Evolutionary conservation across 106 monocot species (phyloP).

Genomic region (Dendrobium chrysotoxum): DNA sequence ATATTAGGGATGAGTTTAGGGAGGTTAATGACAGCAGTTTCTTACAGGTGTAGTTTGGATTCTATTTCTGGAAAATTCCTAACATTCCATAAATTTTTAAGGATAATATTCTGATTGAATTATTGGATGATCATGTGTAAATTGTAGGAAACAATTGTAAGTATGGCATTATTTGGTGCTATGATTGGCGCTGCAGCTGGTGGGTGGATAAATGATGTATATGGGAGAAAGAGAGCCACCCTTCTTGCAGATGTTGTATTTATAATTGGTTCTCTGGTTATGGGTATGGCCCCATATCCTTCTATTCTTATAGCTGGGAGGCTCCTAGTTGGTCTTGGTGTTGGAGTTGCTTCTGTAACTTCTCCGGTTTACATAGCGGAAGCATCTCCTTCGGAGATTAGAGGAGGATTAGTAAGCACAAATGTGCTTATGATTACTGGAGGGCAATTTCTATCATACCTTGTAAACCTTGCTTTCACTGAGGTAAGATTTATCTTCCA

Average conservation of each 20-base stretch:
- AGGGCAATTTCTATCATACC: conserved; percentile 89
- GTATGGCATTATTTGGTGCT: conserved; percentile 91
- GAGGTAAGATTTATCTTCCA: conserved; percentile 50
- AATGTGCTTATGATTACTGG: conserved; percentile 98
- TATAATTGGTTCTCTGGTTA: conserved; percentile 62
- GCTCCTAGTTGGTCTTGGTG: conserved; percentile 75
- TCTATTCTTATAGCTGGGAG: conserved; percentile 84
- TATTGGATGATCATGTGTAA: background rate
- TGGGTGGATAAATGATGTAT: conserved; percentile 88
- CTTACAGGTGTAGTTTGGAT: conserved; percentile 53
- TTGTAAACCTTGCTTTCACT: conserved; percentile 94
- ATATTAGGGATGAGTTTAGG: conserved; percentile 75
- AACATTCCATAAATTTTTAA: background rate
- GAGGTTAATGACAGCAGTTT: conserved; percentile 56
- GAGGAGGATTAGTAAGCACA: conserved; percentile 78
- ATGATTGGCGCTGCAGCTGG: conserved; percentile 76
- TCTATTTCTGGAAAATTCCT: background rate
- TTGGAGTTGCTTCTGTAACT: conserved; percentile 89
- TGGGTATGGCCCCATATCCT: conserved; percentile 73
- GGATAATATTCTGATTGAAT: background rate
- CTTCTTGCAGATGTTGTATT: conserved; percentile 79
- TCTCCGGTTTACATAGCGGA: conserved; percentile 97
- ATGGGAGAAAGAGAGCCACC: conserved; percentile 83
- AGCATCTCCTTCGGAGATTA: conserved; percentile 90
- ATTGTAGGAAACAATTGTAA: conserved; percentile 89